These are phyloP conservation scores for Xylaria digitata DNA, from an alignment of 2,329 filamentous ascomycete species.

Conservation along the genomic window DNA sequence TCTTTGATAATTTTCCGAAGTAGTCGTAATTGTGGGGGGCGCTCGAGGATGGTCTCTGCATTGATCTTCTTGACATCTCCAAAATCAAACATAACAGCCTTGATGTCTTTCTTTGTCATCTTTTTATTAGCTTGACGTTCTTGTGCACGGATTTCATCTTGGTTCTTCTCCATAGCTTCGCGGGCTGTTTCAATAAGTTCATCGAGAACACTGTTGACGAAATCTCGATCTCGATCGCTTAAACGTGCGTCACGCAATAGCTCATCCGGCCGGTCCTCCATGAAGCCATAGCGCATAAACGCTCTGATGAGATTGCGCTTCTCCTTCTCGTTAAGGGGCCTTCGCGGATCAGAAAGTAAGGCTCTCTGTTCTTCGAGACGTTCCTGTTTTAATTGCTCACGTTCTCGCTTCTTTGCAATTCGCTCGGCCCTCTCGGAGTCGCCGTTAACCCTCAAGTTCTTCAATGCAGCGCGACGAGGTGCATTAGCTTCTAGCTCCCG, in stretches of 20 bases:
- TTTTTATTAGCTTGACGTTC: slow-evolving; percentile 85
- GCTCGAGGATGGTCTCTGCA: slow-evolving; percentile 92
- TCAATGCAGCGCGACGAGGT: slow-evolving; percentile 77
- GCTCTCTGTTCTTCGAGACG: slow-evolving; percentile 80
- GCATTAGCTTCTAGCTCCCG: slow-evolving; percentile 86
- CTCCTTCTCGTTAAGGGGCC: slow-evolving; percentile 92
- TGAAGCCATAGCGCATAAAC: slow-evolving; percentile 89
- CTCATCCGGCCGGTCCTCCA: slow-evolving; percentile 88
- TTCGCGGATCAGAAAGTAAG: slow-evolving; percentile 82
- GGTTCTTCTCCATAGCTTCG: slow-evolving; percentile 73
- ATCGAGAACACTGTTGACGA: slow-evolving; percentile 79
- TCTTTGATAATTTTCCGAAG: slow-evolving; percentile 79
- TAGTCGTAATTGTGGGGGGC: slow-evolving; percentile 88
- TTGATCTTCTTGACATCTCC: slow-evolving; percentile 94
- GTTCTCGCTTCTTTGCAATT: slow-evolving; percentile 72
- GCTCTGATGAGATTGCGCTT: slow-evolving; percentile 90
- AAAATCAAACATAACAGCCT: slow-evolving; percentile 95
- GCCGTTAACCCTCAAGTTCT: slow-evolving; percentile 61
- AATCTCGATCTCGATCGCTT: slow-evolving; percentile 81
- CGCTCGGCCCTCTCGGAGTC: slow-evolving; percentile 73
- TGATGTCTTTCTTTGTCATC: slow-evolving; percentile 95
- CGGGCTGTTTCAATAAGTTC: slow-evolving; percentile 74
- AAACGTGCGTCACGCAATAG: slow-evolving; percentile 89
- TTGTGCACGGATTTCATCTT: slow-evolving; percentile 78
- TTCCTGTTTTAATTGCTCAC: slow-evolving; percentile 75